These are phyloP conservation scores for Croton laevigatus DNA, from an alignment of 441 rosid species.

Conservation along the genomic window DNA sequence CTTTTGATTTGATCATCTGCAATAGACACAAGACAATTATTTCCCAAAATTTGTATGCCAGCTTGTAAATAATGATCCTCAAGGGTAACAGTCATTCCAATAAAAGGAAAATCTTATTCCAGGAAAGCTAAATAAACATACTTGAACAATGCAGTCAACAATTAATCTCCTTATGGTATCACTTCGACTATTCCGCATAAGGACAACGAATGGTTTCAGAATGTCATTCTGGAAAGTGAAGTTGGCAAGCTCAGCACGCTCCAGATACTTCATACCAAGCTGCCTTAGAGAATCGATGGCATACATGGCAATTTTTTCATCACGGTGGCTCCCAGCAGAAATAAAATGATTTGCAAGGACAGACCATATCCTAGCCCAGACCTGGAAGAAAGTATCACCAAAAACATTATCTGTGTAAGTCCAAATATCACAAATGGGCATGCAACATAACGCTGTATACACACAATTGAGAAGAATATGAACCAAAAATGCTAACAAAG, in stretches of 20 bases:
- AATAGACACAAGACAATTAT: constrained; percentile 28
- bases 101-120: not conserved
- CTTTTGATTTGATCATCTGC: constrained; percentile 99
- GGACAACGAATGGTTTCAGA: constrained; percentile 95
- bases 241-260: constrained; percentile 94
- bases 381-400: constrained; percentile 54
- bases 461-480: not conserved
- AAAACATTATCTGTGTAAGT: constrained; percentile 16
- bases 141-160: constrained; percentile 99
- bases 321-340: constrained; percentile 96
- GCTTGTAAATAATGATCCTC: not conserved
- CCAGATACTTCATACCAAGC: constrained; percentile 98
- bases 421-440: not conserved
- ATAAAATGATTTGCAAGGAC: constrained; percentile 98
- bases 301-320: constrained; percentile 98
- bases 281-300: constrained; percentile 99
- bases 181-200: constrained; percentile 92
- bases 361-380: constrained; percentile 99
- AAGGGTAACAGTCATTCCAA: not conserved
- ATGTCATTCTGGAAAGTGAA: constrained; percentile 99
- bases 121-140: constrained; percentile 34
- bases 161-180: constrained; percentile 88
- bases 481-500: not conserved
- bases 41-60: not conserved
- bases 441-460: not conserved